phyloP scores from a whole-genome alignment of 1,139 yeast genomes.

The Meyerozyma athensensis region DNA sequence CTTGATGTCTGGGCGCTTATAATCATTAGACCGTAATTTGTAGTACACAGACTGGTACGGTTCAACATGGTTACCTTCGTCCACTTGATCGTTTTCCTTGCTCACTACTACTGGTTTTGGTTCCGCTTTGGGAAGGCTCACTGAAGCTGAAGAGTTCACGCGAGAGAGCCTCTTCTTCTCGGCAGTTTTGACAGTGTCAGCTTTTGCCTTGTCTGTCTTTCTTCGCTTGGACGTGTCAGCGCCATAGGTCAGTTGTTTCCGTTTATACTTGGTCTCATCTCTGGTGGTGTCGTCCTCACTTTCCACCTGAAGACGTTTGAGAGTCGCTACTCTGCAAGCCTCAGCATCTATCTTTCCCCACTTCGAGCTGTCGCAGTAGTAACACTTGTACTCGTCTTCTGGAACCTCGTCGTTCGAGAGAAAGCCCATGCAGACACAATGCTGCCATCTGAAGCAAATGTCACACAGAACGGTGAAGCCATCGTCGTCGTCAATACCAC shows the following conservation, averaged over 20 bases:
- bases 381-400: conserved; percentile 73
- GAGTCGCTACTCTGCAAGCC: conserved; percentile 29
- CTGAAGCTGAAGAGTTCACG: background rate
- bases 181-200: background rate
- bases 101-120: conserved; percentile 17
- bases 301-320: conserved; percentile 32
- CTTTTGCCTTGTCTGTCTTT: background rate
- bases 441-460: conserved; percentile 90
- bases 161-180: background rate
- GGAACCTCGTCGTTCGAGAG: conserved; percentile 71
- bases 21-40: conserved; percentile 44
- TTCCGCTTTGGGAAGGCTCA: conserved; percentile 1
- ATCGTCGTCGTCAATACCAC: conserved; percentile 87
- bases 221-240: background rate
- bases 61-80: conserved; percentile 42
- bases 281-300: conserved; percentile 13
- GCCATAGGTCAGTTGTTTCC: background rate
- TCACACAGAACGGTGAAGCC: conserved; percentile 96
- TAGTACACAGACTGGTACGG: conserved; percentile 49
- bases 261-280: conserved; percentile 5
- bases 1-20: conserved; percentile 35
- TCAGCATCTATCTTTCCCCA: conserved; percentile 50
- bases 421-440: conserved; percentile 83
- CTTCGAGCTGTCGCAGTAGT: conserved; percentile 59
- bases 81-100: conserved; percentile 34